phyloP scores from a whole-genome alignment of 1,139 yeast species.

The Petasospora fabianii region DNA sequence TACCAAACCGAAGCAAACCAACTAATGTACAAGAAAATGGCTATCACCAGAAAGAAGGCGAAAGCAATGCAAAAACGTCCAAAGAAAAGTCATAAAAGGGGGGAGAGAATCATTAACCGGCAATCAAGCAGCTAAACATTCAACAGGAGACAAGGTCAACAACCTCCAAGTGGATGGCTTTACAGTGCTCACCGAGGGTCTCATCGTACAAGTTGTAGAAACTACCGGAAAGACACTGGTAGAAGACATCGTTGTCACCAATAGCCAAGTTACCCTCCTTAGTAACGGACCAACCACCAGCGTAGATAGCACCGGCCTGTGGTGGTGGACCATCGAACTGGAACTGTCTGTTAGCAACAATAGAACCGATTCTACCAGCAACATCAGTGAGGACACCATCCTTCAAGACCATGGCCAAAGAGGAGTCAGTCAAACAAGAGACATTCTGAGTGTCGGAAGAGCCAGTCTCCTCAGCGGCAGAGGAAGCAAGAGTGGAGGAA shows the following conservation, averaged over 20 bases:
- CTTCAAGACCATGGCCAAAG: slow-evolving; percentile 53
- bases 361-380: slow-evolving; percentile 70
- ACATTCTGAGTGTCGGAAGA: slow-evolving; percentile 5
- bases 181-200: slow-evolving; percentile 62
- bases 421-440: slow-evolving; percentile 34
- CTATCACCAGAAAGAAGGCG: neutral
- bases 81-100: neutral
- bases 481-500: slow-evolving; percentile 1
- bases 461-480: slow-evolving; percentile 36
- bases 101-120: too few relatives aligned
- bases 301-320: slow-evolving; percentile 82
- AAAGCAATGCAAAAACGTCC: neutral
- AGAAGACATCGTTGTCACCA: slow-evolving; percentile 60
- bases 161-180: slow-evolving; percentile 54
- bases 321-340: slow-evolving; percentile 89
- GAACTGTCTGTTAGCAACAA: slow-evolving; percentile 82
- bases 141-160: slow-evolving; percentile 62
- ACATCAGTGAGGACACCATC: slow-evolving; percentile 53
- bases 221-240: slow-evolving; percentile 73
- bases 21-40: slow-evolving; percentile 6
- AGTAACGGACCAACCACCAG: slow-evolving; percentile 75
- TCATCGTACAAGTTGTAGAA: slow-evolving; percentile 80
- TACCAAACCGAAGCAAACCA: slow-evolving; percentile 6
- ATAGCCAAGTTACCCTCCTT: slow-evolving; percentile 63
- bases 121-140: too few relatives aligned